Conservation (phyloP, 169 alveolate genomes). For the Neospora caninum region DNA sequence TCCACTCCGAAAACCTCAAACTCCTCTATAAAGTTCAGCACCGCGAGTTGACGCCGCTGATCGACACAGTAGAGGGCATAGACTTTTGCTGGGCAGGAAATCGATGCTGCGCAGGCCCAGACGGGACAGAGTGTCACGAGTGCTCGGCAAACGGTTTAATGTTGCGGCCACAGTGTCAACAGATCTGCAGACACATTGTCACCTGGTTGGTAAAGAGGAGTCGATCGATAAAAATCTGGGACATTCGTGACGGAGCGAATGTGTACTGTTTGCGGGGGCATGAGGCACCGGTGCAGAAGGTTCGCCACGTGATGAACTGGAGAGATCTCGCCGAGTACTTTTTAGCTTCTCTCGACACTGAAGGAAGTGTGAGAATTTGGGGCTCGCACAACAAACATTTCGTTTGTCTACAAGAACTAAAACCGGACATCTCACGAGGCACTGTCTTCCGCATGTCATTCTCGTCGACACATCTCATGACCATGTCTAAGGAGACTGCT, state of each 20-base stretch:
- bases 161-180: constrained; percentile 11
- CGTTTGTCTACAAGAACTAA: background rate
- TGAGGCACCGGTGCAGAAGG: constrained; percentile 14
- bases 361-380: background rate
- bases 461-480: background rate
- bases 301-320: constrained; percentile 37
- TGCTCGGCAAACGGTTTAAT: background rate
- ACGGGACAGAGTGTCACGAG: background rate
- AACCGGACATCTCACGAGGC: background rate
- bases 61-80: background rate
- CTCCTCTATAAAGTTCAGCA: background rate
- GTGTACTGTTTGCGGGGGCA: background rate
- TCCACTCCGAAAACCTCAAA: background rate
- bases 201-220: constrained; percentile 6
- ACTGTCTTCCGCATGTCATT: background rate
- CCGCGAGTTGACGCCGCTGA: constrained; percentile 19
- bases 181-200: constrained; percentile 13
- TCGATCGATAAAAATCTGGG: background rate
- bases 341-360: constrained; percentile 28
- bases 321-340: background rate
- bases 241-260: background rate
- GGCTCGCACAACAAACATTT: background rate
- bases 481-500: constrained; percentile 5
- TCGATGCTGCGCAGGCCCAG: background rate
- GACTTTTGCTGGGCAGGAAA: constrained; percentile 29